phyloP scores from a whole-genome alignment of 1,284 basidiomycete genomes.

The Ceratobasidium sp. region DNA sequence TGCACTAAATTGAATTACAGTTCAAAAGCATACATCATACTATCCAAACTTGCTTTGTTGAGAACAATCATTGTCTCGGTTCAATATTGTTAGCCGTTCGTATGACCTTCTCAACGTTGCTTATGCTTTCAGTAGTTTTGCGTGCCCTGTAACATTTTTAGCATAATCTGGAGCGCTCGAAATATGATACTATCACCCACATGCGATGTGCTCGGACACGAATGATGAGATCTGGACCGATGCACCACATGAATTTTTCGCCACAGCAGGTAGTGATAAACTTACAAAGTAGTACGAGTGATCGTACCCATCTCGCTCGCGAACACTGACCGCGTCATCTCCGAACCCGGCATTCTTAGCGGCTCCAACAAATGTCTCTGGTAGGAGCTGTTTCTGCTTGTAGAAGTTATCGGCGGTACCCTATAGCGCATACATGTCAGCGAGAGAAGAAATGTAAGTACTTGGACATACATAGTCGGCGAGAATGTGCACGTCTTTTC shows the following conservation, averaged over 20 bases:
- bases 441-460: constrained; percentile 9
- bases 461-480: constrained; percentile 71
- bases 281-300: constrained; percentile 92
- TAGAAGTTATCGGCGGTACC: constrained; percentile 89
- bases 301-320: constrained; percentile 89
- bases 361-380: constrained; percentile 84
- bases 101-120: too few species aligned
- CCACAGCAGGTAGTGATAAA: constrained; percentile 41
- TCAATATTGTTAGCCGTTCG: too few species aligned
- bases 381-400: constrained; percentile 84
- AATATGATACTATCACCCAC: constrained; percentile 46
- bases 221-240: constrained; percentile 69
- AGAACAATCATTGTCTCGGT: too few species aligned
- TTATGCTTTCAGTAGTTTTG: constrained; percentile 73
- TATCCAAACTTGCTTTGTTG: too few species aligned
- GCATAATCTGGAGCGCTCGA: constrained; percentile 19
- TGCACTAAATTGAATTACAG: too few species aligned
- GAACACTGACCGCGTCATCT: constrained; percentile 78
- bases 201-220: constrained; percentile 56
- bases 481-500: constrained; percentile 74
- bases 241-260: constrained; percentile 5
- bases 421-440: constrained; percentile 54
- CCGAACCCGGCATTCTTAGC: constrained; percentile 75
- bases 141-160: constrained; percentile 63
- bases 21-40: too few species aligned